Conservation (phyloP, 768 basidiomycete genomes). For the Leccinum longicurvipes region DNA sequence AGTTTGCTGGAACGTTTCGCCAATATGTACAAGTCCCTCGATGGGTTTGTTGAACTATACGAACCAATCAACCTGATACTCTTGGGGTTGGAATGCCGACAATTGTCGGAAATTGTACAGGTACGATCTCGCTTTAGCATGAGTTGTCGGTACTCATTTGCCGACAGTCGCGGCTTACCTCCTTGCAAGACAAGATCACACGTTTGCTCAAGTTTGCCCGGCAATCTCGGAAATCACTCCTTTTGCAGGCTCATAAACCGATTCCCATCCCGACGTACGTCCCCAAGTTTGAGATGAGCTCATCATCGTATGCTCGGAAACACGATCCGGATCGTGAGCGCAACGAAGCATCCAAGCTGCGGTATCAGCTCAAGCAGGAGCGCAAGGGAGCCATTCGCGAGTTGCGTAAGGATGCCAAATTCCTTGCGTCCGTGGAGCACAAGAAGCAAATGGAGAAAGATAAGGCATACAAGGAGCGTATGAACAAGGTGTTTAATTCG, state of each 20-base stretch:
- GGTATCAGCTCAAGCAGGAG: slow-evolving; percentile 90
- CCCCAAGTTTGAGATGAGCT: slow-evolving; percentile 84
- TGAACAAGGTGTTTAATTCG: slow-evolving; percentile 76
- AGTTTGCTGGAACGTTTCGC: slow-evolving; percentile 65
- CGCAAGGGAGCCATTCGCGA: slow-evolving; percentile 95
- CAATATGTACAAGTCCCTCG: slow-evolving; percentile 71
- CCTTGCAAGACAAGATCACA: slow-evolving; percentile 46
- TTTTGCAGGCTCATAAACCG: slow-evolving; percentile 89
- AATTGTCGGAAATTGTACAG: slow-evolving; percentile 50
- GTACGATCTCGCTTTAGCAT: slow-evolving; percentile 36
- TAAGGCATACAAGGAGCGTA: slow-evolving; percentile 68
- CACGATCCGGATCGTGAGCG: slow-evolving; percentile 93
- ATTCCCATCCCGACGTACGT: slow-evolving; percentile 92
- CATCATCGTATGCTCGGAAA: slow-evolving; percentile 69
- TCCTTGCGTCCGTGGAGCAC: slow-evolving; percentile 86
- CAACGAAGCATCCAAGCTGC: slow-evolving; percentile 82
- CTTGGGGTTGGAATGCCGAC: slow-evolving; percentile 44
- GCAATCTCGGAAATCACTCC: slow-evolving; percentile 73
- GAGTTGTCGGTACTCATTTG: slow-evolving; percentile 10
- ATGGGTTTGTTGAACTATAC: slow-evolving; percentile 85
- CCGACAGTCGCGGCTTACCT: slow-evolving; percentile 44
- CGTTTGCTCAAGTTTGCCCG: slow-evolving; percentile 71
- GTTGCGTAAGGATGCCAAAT: slow-evolving; percentile 90
- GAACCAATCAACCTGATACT: slow-evolving; percentile 62
- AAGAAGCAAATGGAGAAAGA: slow-evolving; percentile 87